Percentiles rank a stretch among this genome's conserved stretches.
These are phyloP conservation scores for Pythium diclinum DNA, from an alignment of 352 stramenopile genomes.

Conservation along the genomic window DNA sequence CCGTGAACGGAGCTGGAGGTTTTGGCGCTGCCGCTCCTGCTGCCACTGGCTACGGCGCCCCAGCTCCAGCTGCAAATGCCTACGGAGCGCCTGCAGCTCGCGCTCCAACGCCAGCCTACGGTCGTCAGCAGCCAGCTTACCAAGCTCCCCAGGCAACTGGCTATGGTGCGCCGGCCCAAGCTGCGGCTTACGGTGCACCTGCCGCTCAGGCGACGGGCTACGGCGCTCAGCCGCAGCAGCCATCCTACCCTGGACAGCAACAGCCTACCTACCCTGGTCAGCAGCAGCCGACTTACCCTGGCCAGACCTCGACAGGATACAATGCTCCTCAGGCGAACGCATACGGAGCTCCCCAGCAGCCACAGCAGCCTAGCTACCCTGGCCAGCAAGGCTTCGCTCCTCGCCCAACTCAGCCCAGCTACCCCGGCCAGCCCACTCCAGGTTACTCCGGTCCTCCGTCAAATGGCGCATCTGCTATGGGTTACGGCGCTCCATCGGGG, in stretches of 20 bases:
- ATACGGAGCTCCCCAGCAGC: constrained; percentile 37
- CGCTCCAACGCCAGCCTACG: constrained; percentile 40
- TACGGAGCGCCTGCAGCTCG: constrained; percentile 35
- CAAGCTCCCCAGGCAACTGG: constrained; percentile 12
- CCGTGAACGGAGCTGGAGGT: constrained; percentile 6
- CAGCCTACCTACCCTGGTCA: constrained; percentile 32
- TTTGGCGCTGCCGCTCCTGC: constrained; percentile 23
- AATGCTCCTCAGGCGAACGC: constrained; percentile 32
- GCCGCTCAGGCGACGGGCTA: constrained; percentile 16
- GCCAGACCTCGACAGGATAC: constrained; percentile 33
- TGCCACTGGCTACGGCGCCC: constrained; percentile 32
- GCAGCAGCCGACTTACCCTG: constrained; percentile 31
- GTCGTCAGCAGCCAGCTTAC: constrained; percentile 21
- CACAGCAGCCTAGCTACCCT: constrained; percentile 35
- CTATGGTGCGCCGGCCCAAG: constrained; percentile 14
- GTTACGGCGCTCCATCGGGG: constrained; percentile 32
- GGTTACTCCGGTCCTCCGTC: constrained; percentile 55
- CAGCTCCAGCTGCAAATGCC: constrained; percentile 24
- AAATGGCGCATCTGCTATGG: constrained; percentile 25
- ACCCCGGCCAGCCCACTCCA: constrained; percentile 39
- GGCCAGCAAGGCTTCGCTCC: constrained; percentile 29
- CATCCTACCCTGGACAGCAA: constrained; percentile 21
- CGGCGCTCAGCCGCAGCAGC: constrained; percentile 18
- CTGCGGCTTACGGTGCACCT: constrained; percentile 1
- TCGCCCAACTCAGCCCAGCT: constrained; percentile 25